phyloP scores from a whole-genome alignment of 495 filamentous ascomycete genomes.

The Penicillium longicatenatum region DNA sequence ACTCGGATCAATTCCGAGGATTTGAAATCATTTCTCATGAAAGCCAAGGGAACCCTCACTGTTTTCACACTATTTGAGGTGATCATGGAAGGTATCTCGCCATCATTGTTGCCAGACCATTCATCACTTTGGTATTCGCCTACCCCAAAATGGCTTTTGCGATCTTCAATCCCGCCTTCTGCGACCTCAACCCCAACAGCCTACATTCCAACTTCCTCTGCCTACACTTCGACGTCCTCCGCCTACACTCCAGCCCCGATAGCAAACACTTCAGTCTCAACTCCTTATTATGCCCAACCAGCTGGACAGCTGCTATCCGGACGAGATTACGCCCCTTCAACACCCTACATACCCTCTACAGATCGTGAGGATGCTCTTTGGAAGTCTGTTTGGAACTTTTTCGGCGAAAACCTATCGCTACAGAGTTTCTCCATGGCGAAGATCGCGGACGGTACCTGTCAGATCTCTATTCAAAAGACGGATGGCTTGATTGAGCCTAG shows the following conservation, averaged over 20 bases:
- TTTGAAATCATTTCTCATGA: background rate
- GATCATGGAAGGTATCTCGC: background rate
- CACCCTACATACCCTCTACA: background rate
- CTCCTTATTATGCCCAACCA: background rate
- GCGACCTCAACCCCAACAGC: background rate
- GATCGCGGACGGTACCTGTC: background rate
- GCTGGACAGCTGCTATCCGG: background rate
- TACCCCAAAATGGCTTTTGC: background rate
- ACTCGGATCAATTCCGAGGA: background rate
- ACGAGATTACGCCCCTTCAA: background rate
- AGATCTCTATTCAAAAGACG: background rate
- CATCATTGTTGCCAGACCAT: background rate
- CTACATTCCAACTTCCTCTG: background rate
- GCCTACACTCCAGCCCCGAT: background rate
- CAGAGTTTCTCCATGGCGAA: background rate
- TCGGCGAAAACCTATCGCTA: background rate
- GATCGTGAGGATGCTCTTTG: background rate
- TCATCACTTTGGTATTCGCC: slow-evolving; percentile 1
- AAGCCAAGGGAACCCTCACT: background rate
- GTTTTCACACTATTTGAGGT: slow-evolving; percentile 5
- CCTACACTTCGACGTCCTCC: background rate
- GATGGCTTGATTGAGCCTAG: background rate
- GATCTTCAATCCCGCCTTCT: background rate
- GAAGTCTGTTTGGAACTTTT: background rate
- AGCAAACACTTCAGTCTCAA: background rate